Percentiles rank a stretch among this genome's conserved stretches.
These are phyloP conservation scores for Pythium sp. DNA, from an alignment of 352 stramenopile species.

Conservation along the genomic window DNA sequence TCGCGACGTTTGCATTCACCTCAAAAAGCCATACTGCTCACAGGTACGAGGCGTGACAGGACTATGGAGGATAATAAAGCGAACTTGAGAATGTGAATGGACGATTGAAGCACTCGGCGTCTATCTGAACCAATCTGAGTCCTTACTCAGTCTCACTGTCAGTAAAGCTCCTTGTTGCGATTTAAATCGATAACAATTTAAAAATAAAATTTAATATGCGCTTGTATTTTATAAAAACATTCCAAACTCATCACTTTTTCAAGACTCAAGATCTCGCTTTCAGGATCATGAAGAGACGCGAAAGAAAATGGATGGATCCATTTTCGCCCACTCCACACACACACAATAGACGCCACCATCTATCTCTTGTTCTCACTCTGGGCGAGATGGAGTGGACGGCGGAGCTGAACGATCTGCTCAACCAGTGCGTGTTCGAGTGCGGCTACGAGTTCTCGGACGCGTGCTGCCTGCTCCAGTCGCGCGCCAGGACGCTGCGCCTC, in stretches of 20 bases:
- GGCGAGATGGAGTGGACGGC: conserved; percentile 56
- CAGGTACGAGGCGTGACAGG: not conserved
- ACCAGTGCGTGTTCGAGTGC: conserved; percentile 74
- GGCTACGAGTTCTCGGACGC: conserved; percentile 66
- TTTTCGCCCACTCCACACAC: not conserved
- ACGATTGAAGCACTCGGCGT: no score
- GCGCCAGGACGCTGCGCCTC: conserved; percentile 38
- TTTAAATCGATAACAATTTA: not conserved
- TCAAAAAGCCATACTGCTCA: not conserved
- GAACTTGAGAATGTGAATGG: no score
- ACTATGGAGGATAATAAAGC: not conserved
- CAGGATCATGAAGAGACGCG: conserved; percentile 2
- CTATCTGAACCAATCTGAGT: not conserved
- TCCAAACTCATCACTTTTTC: not conserved
- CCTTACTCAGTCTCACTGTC: not conserved
- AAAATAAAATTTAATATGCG: not conserved
- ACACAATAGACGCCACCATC: not conserved
- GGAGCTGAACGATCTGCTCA: conserved; percentile 61
- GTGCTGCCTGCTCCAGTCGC: conserved; percentile 34
- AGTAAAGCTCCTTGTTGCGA: not conserved
- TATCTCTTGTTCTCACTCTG: not conserved
- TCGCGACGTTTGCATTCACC: not conserved
- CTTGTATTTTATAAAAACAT: not conserved
- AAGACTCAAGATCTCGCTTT: not conserved
- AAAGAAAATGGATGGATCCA: not conserved